These are phyloP conservation scores for Telfairia occidentalis DNA, from an alignment of 331 rosid species.

Conservation along the genomic window DNA sequence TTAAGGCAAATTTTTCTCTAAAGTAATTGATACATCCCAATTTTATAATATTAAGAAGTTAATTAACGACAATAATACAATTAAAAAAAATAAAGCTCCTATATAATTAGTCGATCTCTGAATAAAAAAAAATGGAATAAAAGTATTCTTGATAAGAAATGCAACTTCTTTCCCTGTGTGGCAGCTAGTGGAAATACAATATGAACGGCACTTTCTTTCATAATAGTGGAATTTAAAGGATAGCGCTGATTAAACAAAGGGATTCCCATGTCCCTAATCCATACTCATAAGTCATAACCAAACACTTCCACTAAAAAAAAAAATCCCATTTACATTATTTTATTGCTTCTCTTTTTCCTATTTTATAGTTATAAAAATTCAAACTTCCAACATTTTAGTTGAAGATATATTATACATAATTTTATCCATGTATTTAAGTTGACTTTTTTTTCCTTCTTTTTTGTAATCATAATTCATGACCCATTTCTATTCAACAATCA, in stretches of 20 bases:
- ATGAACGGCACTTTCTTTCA: not conserved
- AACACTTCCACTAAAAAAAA: not conserved
- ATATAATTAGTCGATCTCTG: not conserved
- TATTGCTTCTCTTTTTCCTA: not conserved
- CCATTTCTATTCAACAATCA: not conserved
- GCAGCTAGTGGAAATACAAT: not conserved
- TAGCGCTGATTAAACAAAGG: not conserved
- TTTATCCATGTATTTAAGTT: no score
- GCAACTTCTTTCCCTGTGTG: not conserved
- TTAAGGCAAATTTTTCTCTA: not conserved
- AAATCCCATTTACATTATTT: not conserved
- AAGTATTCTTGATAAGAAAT: not conserved
- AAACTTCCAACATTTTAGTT: no score
- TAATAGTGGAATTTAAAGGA: constrained; percentile 1
- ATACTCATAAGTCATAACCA: not conserved
- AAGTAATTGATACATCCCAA: not conserved
- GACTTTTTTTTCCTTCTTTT: not conserved
- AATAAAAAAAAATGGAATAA: not conserved
- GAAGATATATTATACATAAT: no score
- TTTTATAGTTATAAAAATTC: no score
- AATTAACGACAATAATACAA: not conserved
- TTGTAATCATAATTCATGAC: constrained; percentile 1
- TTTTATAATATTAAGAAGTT: not conserved
- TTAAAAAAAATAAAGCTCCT: not conserved
- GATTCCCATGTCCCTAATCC: not conserved